Evolutionary conservation across 345 rosid species (phyloP).

Genomic region (Salix purpurea): DNA sequence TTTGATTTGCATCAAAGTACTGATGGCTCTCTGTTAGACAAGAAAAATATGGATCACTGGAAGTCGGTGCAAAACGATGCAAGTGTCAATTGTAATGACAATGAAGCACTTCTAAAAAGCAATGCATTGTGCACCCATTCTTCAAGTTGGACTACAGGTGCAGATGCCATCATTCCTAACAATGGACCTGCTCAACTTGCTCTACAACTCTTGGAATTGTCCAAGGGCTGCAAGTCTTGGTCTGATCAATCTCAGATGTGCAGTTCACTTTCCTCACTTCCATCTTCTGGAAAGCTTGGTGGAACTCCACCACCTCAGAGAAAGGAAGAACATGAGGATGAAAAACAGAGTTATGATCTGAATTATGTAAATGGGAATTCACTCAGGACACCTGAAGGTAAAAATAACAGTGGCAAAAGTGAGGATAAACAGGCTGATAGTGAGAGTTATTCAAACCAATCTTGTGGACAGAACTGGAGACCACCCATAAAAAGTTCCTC

Average conservation of each 20-base stretch:
- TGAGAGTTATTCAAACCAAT: slow-evolving; percentile 40
- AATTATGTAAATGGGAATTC: slow-evolving; percentile 20
- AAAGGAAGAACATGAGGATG: slow-evolving; percentile 30
- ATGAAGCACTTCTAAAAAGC: slow-evolving; percentile 27
- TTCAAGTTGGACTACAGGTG: slow-evolving; percentile 29
- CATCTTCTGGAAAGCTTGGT: slow-evolving; percentile 31
- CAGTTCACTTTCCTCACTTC: slow-evolving; percentile 28
- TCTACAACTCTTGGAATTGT: slow-evolving; percentile 24
- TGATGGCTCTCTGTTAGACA: slow-evolving; percentile 12
- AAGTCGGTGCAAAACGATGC: slow-evolving; percentile 30
- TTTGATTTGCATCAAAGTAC: slow-evolving; percentile 16
- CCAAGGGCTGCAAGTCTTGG: slow-evolving; percentile 28
- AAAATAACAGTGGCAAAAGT: slow-evolving; percentile 11
- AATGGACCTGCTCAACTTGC: slow-evolving; percentile 29
- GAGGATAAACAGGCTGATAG: slow-evolving; percentile 35
- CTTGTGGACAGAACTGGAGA: slow-evolving; percentile 39
- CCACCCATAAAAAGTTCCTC: slow-evolving; percentile 26
- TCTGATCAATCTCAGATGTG: slow-evolving; percentile 35
- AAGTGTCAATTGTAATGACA: slow-evolving; percentile 19
- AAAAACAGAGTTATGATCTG: slow-evolving; percentile 25
- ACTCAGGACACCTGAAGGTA: slow-evolving; percentile 16
- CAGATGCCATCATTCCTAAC: slow-evolving; percentile 28
- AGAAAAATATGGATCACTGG: slow-evolving; percentile 25
- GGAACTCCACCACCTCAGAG: slow-evolving; percentile 21
- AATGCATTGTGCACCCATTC: slow-evolving; percentile 38